Base-by-base conservation (phyloP, 83 land plant species). In the Isoetes engelmannii region DNA sequence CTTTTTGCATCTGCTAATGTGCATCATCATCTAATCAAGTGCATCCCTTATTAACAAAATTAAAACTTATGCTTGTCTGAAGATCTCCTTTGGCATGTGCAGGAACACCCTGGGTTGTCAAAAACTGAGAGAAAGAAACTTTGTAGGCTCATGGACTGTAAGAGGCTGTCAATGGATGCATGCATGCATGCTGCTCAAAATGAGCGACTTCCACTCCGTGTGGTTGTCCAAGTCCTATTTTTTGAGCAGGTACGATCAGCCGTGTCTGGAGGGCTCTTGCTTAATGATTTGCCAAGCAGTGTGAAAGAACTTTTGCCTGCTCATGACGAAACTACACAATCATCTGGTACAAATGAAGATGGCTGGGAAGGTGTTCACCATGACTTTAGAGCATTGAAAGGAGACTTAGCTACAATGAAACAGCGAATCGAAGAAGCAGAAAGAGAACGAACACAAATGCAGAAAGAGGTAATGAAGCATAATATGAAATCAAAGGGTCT, bases 121-220 rank as follows among this genome's bases (percentile, higher is more conserved):
- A 90, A 90, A 71, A 77, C 81, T 49, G 96, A 90, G 50, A 76
- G 78, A 56, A 90, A 90, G 57, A 85, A 67, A 17, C 65, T 90
- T 57, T 87, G 96, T 79, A 75, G 80, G 47, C 69, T 87, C 28
- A 83, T 90, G 87, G 91, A 90, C 81, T 87, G 91, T 79, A 90
- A 79, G 85, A 90, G 85, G 78, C 86, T 90, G 41, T 90, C 96
- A 0, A 81, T 72, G 58, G 96, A 90, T 64, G 96, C 96, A 43
- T 83, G 91, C 61, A 82, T 77, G 80, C 96, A 90, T 60, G 96
- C 92, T 0, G 89, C 85, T 21, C 96, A 90, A 61, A 90, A 90
- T 61, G 96, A 90, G 61, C 80, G 96, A 4, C 84, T 90, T 6
- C 96, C 96, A 3, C 55, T 90, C 10, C 77, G 92, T 12, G 80